phyloP scores from a whole-genome alignment of 148 eudicot genomes.

The Arctostaphylos glauca region DNA sequence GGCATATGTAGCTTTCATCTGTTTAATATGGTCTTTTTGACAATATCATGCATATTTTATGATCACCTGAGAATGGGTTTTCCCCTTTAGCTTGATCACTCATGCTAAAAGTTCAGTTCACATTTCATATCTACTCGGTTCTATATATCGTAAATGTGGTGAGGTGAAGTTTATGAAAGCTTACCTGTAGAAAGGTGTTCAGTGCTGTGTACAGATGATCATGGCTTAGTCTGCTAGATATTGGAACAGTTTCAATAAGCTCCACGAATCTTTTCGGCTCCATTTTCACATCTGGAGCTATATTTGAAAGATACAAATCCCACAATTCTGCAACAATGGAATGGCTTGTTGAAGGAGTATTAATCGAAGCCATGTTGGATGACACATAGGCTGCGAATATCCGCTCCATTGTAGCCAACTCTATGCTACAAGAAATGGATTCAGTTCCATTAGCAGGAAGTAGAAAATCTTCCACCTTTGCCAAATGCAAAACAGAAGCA shows the following conservation, averaged over 20 bases:
- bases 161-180: not conserved
- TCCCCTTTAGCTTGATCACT: too few relatives aligned
- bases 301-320: conserved; percentile 60
- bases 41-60: not conserved
- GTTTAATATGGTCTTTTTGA: not conserved
- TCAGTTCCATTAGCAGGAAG: conserved; percentile 26
- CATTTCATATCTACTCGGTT: too few relatives aligned
- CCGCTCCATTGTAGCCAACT: conserved; percentile 53
- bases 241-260: conserved; percentile 67
- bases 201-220: conserved; percentile 77
- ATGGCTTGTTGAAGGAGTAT: conserved; percentile 32
- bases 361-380: conserved; percentile 33
- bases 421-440: conserved; percentile 34
- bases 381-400: conserved; percentile 54
- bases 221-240: conserved; percentile 60
- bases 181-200: conserved; percentile 60
- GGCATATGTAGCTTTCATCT: not conserved
- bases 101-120: too few relatives aligned
- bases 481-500: conserved; percentile 52
- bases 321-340: conserved; percentile 69
- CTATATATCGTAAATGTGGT: not conserved
- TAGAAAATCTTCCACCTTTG: conserved; percentile 72
- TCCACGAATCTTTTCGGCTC: conserved; percentile 44
- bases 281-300: conserved; percentile 52
- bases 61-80: not conserved